Evolutionary conservation across 2,329 filamentous ascomycete genomes (phyloP), one percentile per base, ranked within the genome.

Genomic region (Aspergillus fumigatiaffinis): DNA sequence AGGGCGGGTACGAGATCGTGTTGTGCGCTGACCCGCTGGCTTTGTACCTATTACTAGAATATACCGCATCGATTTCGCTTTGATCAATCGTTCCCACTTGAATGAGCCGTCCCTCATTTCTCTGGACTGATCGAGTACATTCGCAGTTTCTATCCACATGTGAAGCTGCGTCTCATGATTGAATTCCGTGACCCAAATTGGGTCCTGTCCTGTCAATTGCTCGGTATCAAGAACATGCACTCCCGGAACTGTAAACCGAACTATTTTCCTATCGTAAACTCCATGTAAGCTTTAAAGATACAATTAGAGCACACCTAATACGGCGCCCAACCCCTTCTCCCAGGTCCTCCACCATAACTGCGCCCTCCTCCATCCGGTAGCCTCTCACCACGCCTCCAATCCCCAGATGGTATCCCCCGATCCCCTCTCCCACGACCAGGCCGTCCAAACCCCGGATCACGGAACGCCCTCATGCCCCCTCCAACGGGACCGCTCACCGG

Each of bases 381-480:
- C 56, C 79, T 69, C 66, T 81, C 77, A 38, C 79, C 75, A 50
- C 79, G 73, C 59, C 78, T 77, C 71, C 81, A 80, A 66, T 84
- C 75, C 35, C 80, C 75, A 62, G 70, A 60, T 55, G 78, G 74
- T 57, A 80, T 66, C 50, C 72, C 73, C 46, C 68, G 69, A 6
- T 74, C 76, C 72, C 68, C 76, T 75, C 74, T 73, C 46, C 73
- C 74, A 52, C 77, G 75, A 70, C 72, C 68, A n/a, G 63, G 58
- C n/a, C 73, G 63, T 9, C 76, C 75, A 63, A 75, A 78, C 14
- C 78, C 79, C 64, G 77, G 76, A 56, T 82, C 78, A 51, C 78
- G 73, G 65, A 73, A 76, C 52, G 69, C 76, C 56, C 71, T 71
- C 73, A 74, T 77, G 3, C 72, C 69, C 48, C 73, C 68, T 14